Evolutionary conservation across 805 yeast genomes (phyloP).

Genomic region (Zygosaccharomyces siamensis): DNA sequence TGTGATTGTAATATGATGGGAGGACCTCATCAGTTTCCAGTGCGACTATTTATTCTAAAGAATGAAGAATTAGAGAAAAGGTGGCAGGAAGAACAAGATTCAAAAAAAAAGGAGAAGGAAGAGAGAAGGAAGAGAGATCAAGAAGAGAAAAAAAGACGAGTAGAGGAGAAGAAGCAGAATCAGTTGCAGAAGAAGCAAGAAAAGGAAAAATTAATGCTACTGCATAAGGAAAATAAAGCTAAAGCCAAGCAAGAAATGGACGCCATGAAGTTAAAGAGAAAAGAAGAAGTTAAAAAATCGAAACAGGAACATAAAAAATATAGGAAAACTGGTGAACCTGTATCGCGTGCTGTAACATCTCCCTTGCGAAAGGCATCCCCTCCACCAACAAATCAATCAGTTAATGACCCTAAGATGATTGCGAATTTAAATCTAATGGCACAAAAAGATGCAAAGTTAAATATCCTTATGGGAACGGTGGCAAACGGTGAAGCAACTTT

Average conservation of each 20-base stretch:
- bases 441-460: slow-evolving; percentile 59
- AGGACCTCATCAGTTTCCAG: slow-evolving; percentile 82
- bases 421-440: slow-evolving; percentile 82
- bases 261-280: slow-evolving; percentile 15
- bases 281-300: slow-evolving; percentile 21
- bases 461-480: slow-evolving; percentile 72
- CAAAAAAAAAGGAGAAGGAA: slow-evolving; percentile 35
- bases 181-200: slow-evolving; percentile 25
- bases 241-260: slow-evolving; percentile 23
- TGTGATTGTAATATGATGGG: slow-evolving; percentile 66
- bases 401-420: slow-evolving; percentile 76
- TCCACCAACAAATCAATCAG: slow-evolving; percentile 31
- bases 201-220: slow-evolving; percentile 17
- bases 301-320: slow-evolving; percentile 19
- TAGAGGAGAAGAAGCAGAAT: slow-evolving; percentile 27
- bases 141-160: slow-evolving; percentile 29
- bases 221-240: slow-evolving; percentile 22
- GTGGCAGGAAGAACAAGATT: slow-evolving; percentile 40
- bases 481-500: slow-evolving; percentile 76
- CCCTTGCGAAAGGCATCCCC: slow-evolving; percentile 1
- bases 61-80: slow-evolving; percentile 64
- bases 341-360: not conserved
- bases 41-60: slow-evolving; percentile 75
- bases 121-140: slow-evolving; percentile 35
- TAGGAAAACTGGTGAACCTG: slow-evolving; percentile 7